Evolutionary conservation across 495 filamentous ascomycete genomes (phyloP).

Genomic region (Annulohypoxylon stygium): DNA sequence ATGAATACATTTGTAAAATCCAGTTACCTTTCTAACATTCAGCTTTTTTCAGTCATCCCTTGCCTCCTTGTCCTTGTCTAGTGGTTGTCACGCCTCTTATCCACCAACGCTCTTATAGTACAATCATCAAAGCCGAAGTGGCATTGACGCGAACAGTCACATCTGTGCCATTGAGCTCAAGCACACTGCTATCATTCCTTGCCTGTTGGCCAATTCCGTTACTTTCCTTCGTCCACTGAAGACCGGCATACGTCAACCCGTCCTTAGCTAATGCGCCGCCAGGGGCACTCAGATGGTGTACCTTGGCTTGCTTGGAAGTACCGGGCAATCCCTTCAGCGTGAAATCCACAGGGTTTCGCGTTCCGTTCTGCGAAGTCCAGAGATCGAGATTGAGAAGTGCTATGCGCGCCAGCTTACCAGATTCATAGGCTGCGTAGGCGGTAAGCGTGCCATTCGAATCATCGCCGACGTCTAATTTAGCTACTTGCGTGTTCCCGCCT

Average conservation of each 20-base stretch:
- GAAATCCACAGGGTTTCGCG: slow-evolving; percentile 1
- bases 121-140: slow-evolving; percentile 21
- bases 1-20: too few species aligned
- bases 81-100: background rate
- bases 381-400: slow-evolving; percentile 19
- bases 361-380: slow-evolving; percentile 10
- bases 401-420: slow-evolving; percentile 21
- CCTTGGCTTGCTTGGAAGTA: background rate
- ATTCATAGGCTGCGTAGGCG: slow-evolving; percentile 24
- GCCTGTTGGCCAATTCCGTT: background rate
- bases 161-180: background rate
- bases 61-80: too few species aligned
- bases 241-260: slow-evolving; percentile 18
- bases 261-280: slow-evolving; percentile 10
- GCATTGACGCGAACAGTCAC: slow-evolving; percentile 17
- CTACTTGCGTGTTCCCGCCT: slow-evolving; percentile 32
- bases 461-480: slow-evolving; percentile 18
- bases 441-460: slow-evolving; percentile 6
- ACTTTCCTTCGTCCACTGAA: slow-evolving; percentile 9
- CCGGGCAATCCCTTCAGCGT: slow-evolving; percentile 6
- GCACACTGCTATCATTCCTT: slow-evolving; percentile 14
- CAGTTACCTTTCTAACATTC: too few species aligned
- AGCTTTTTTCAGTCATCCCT: too few species aligned
- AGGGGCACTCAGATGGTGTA: slow-evolving; percentile 19
- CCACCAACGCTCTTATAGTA: background rate